phyloP scores from a whole-genome alignment of 805 yeast species.

The Wickerhamomyces mucosus region DNA sequence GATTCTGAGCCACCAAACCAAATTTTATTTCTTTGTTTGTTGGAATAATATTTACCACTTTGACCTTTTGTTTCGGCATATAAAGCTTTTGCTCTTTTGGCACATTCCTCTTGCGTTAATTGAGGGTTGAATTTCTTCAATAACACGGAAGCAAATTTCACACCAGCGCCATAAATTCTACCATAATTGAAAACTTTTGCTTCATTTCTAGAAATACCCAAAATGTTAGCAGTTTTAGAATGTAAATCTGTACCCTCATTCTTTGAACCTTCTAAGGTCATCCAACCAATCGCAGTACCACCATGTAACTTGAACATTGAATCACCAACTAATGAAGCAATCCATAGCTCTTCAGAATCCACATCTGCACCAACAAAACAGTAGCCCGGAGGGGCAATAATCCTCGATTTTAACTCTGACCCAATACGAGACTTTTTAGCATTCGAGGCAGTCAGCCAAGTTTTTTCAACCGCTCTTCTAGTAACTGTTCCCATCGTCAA shows the following conservation, averaged over 20 bases:
- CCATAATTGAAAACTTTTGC: slow-evolving; percentile 97
- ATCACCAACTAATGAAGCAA: slow-evolving; percentile 91
- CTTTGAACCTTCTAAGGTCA: slow-evolving; percentile 96
- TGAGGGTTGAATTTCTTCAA: slow-evolving; percentile 75
- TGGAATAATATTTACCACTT: slow-evolving; percentile 21
- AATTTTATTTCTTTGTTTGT: slow-evolving; percentile 23
- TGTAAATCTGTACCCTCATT: slow-evolving; percentile 89
- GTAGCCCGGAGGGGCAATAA: slow-evolving; percentile 83
- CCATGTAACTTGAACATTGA: slow-evolving; percentile 86
- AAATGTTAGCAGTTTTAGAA: slow-evolving; percentile 82
- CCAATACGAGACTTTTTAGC: slow-evolving; percentile 83
- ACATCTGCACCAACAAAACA: slow-evolving; percentile 97
- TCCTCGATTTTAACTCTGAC: slow-evolving; percentile 82
- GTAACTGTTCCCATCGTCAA: slow-evolving; percentile 96
- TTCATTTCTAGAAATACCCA: slow-evolving; percentile 83
- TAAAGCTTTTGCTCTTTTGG: slow-evolving; percentile 48
- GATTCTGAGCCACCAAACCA: slow-evolving; percentile 94
- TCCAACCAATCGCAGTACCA: slow-evolving; percentile 97
- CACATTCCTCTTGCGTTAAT: slow-evolving; percentile 59
- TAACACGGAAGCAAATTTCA: slow-evolving; percentile 77
- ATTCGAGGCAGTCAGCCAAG: slow-evolving; percentile 97
- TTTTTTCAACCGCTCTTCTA: slow-evolving; percentile 90
- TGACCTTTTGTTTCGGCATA: slow-evolving; percentile 82
- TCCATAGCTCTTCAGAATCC: slow-evolving; percentile 97
- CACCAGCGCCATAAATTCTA: slow-evolving; percentile 96